Base-by-base conservation (phyloP, 2,329 filamentous ascomycete species). In the Xylaria sp. region DNA sequence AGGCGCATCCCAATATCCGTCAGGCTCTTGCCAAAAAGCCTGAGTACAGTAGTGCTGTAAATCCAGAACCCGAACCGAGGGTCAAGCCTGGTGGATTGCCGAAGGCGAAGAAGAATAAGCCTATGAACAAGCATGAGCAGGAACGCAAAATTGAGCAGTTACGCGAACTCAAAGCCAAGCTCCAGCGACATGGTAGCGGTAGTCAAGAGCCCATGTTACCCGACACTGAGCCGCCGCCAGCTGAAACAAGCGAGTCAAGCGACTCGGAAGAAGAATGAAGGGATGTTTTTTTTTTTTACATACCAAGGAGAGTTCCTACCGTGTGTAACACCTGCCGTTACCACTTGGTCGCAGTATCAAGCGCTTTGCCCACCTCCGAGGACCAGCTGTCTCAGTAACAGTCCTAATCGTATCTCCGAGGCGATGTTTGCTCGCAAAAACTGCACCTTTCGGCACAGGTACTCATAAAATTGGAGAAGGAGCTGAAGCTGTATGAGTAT, bases 81-180 rank as follows among this genome's bases (percentile, higher is more conserved):
- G 25, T 69, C 13, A 77, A 76, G 58, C 44, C 77, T 18, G 76
- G 74, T 54, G 78, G 80, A 25, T 82, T 81, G 31, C 81, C 81
- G 71, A 90, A 89, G 80, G 86, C 87, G 63, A 90, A 90, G 83
- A 92, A 92, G 84, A 92, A 92, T 80, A 92, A 92, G 84, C 91
- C 91, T 1, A 93, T 93, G 91, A 90, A 89, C 80, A 91, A 91
- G 81, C 82, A 83, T 41, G 90, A 92, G 80, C 91, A 93, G 80
- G 90, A 92, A 76, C 85, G 87, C 51, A 90, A 88, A 72, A 91
- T 93, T 75, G 84, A 87, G 72, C 84, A 88, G 77, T 84, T 92
- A 28, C 85, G 88, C 73, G 86, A 88, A 77, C 86, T 89, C 71
- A 84, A 90, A 73, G 84, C 84, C n/a, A 80, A 84, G 65, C 85